Conservation (phyloP, 805 yeast genomes). For the Priceomyces melissophilus region DNA sequence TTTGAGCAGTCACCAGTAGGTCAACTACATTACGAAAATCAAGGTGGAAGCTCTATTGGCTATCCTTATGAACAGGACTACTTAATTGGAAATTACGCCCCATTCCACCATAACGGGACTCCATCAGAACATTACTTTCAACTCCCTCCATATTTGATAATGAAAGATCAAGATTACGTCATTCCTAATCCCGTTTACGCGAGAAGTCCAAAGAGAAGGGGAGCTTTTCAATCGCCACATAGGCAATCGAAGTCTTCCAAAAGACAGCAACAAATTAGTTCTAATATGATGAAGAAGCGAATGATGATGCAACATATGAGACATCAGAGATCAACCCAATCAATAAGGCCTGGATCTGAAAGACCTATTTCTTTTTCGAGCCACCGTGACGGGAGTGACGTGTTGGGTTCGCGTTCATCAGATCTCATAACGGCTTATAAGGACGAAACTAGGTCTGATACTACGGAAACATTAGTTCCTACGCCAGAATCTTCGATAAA, state of each 20-base stretch:
- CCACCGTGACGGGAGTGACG: constrained; percentile 9
- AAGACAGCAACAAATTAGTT: constrained; percentile 31
- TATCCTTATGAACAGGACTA: constrained; percentile 6
- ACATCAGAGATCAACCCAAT: constrained; percentile 1
- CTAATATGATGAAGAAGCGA: constrained; percentile 31
- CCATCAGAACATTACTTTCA: neutral
- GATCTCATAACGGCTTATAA: constrained; percentile 9
- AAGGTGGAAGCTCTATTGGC: constrained; percentile 18
- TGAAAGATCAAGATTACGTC: constrained; percentile 14
- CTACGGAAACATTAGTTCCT: constrained; percentile 10
- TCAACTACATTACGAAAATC: constrained; percentile 5
- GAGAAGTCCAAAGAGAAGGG: constrained; percentile 12
- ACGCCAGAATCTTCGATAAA: constrained; percentile 16
- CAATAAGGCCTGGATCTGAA: constrained; percentile 6
- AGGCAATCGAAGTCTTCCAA: constrained; percentile 14
- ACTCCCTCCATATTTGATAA: constrained; percentile 12
- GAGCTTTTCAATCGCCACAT: constrained; percentile 6
- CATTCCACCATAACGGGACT: neutral
- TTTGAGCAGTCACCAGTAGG: neutral
- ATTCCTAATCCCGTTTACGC: constrained; percentile 10
- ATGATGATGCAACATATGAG: constrained; percentile 18
- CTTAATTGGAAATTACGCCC: too few relatives aligned
- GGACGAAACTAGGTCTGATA: constrained; percentile 5
- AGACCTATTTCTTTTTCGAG: constrained; percentile 1
- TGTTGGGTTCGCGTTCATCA: constrained; percentile 10